These are phyloP conservation scores for Coffea canephora DNA, from an alignment of 257 asterid species.

Conservation along the genomic window DNA sequence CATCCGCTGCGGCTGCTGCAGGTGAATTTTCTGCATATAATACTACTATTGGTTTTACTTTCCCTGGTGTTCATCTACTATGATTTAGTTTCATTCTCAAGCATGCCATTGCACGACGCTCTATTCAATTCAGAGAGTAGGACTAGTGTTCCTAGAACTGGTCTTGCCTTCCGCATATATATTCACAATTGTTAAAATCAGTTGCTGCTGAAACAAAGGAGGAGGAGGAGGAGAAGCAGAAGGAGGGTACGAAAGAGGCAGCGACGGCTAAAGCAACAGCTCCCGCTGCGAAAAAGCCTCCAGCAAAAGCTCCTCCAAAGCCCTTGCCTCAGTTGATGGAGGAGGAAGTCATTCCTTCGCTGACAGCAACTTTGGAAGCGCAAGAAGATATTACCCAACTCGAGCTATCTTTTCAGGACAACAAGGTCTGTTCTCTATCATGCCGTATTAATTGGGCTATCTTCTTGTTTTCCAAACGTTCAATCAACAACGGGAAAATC, in stretches of 20 bases:
- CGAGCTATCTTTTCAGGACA: conserved; percentile 49
- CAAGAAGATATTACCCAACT: conserved; percentile 57
- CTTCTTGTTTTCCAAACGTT: neutral
- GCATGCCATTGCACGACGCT: neutral
- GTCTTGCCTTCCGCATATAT: neutral
- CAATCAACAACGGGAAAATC: neutral
- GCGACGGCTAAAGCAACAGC: neutral
- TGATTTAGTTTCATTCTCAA: neutral
- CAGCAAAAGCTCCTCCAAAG: conserved; percentile 67
- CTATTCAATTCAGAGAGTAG: neutral
- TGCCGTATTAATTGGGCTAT: neutral
- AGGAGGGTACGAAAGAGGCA: conserved; percentile 40
- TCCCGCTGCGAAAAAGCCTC: conserved; percentile 28
- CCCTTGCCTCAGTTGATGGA: conserved; percentile 72
- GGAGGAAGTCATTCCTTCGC: conserved; percentile 69
- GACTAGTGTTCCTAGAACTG: neutral
- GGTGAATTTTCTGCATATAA: conserved; percentile 13
- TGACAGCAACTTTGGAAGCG: conserved; percentile 50
- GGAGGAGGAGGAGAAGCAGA: conserved; percentile 33
- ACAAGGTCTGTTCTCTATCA: conserved; percentile 39
- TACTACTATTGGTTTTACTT: neutral
- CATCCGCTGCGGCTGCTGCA: conserved; percentile 30
- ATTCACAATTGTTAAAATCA: conserved; percentile 28
- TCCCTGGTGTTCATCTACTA: neutral
- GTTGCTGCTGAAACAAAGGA: conserved; percentile 73